Conservation (phyloP, 2,329 filamentous ascomycete genomes). For the Grosmannia clavigera region DNA sequence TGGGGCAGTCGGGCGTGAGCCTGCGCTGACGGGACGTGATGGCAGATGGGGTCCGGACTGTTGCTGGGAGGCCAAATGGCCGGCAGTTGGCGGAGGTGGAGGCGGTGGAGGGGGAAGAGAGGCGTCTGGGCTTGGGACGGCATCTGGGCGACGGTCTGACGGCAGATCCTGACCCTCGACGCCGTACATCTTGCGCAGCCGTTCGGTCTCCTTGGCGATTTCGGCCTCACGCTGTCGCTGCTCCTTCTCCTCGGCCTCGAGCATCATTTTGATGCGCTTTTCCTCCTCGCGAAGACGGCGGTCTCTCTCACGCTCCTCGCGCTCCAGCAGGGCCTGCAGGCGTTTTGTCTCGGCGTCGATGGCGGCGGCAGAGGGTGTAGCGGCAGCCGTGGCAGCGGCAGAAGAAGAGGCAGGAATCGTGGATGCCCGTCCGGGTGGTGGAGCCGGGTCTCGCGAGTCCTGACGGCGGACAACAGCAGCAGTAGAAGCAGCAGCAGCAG, state of each 20-base stretch:
- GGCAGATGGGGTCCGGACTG: slow-evolving; percentile 17
- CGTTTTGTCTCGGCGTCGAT: slow-evolving; percentile 70
- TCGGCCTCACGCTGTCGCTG: slow-evolving; percentile 41
- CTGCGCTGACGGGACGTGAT: slow-evolving; percentile 35
- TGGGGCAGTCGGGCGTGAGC: slow-evolving; percentile 17
- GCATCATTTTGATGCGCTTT: slow-evolving; percentile 49
- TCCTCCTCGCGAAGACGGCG: slow-evolving; percentile 43
- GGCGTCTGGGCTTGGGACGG: slow-evolving; percentile 6
- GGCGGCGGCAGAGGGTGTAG: slow-evolving; percentile 22
- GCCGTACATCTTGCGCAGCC: slow-evolving; percentile 58
- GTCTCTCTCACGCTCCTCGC: slow-evolving; percentile 40
- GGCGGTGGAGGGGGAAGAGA: slow-evolving; percentile 21
- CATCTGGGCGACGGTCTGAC: slow-evolving; percentile 11
- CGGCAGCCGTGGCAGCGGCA: slow-evolving; percentile 21
- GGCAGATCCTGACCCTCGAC: slow-evolving; percentile 33
- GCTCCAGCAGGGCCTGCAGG: slow-evolving; percentile 44
- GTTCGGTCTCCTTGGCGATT: slow-evolving; percentile 71
- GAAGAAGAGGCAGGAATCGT: not conserved
- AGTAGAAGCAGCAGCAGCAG: slow-evolving; percentile 14
- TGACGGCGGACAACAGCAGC: slow-evolving; percentile 18
- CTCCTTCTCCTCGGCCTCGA: slow-evolving; percentile 54
- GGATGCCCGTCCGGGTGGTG: not conserved
- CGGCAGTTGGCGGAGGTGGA: slow-evolving; percentile 16
- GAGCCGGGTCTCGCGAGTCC: slow-evolving; percentile 19
- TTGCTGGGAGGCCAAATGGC: slow-evolving; percentile 8